Evolutionary conservation across 2,329 filamentous ascomycete species (phyloP).

Genomic region (Amesomyces nigricolor): DNA sequence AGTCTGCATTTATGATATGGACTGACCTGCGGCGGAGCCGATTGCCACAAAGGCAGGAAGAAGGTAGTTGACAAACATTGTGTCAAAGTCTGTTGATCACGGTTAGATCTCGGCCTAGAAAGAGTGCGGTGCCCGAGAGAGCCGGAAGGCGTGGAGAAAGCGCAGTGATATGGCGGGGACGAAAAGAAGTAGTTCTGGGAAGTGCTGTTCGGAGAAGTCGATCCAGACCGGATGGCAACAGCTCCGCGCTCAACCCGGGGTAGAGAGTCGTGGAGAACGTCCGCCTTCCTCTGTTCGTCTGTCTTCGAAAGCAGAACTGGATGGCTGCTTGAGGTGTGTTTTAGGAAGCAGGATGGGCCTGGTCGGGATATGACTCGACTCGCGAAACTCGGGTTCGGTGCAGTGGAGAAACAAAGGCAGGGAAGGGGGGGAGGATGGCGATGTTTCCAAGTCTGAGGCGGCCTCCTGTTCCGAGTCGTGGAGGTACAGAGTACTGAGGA

Average conservation of each 20-base stretch:
- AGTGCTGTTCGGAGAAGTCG: neutral
- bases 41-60: slow-evolving; percentile 39
- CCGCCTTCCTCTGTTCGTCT: neutral
- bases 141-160: slow-evolving; percentile 1
- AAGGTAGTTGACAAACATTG: slow-evolving; percentile 40
- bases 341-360: slow-evolving; percentile 8
- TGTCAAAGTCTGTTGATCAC: slow-evolving; percentile 29
- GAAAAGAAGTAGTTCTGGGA: neutral
- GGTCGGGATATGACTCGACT: slow-evolving; percentile 7
- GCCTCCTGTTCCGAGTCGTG: neutral
- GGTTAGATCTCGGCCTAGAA: slow-evolving; percentile 6
- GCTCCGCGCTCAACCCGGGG: no score
- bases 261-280: no score
- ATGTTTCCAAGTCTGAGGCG: neutral
- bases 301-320: neutral
- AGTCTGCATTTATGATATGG: neutral
- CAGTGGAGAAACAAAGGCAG: slow-evolving; percentile 1
- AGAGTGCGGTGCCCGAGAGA: neutral
- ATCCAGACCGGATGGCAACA: neutral
- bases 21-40: slow-evolving; percentile 37
- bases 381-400: slow-evolving; percentile 8
- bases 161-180: slow-evolving; percentile 12
- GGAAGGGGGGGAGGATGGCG: neutral
- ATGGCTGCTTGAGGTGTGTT: neutral
- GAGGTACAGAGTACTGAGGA: neutral